Evolutionary conservation across 2,329 filamentous ascomycete species (phyloP).

Genomic region (Fusarium albidum): DNA sequence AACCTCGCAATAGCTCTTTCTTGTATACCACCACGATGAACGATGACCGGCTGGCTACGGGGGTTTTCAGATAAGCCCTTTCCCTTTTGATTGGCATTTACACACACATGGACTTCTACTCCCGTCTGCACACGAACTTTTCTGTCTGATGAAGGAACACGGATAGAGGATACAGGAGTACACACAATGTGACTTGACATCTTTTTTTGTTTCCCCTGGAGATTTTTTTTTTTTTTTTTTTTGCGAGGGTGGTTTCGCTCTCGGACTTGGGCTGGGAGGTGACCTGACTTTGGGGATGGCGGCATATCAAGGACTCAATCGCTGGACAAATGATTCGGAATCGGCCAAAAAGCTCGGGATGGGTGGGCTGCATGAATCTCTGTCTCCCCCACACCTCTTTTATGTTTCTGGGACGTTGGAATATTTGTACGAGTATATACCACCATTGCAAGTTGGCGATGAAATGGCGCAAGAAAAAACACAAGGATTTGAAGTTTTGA

Average conservation of each 20-base stretch:
- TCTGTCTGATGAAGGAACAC: slow-evolving; percentile 33
- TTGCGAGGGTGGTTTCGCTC: too few relatives aligned
- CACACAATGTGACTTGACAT: slow-evolving; percentile 26
- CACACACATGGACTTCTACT: slow-evolving; percentile 22
- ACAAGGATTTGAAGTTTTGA: slow-evolving; percentile 18
- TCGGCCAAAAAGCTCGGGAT: slow-evolving; percentile 9
- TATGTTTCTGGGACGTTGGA: slow-evolving; percentile 9
- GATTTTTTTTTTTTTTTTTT: slow-evolving; percentile 26
- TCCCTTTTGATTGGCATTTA: slow-evolving; percentile 31
- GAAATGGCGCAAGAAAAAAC: slow-evolving; percentile 34
- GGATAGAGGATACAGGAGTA: slow-evolving; percentile 42
- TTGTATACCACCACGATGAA: slow-evolving; percentile 40
- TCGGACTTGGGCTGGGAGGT: slow-evolving; percentile 8
- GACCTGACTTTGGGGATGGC: not conserved
- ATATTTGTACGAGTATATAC: slow-evolving; percentile 36
- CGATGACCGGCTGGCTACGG: slow-evolving; percentile 33
- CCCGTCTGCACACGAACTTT: slow-evolving; percentile 32
- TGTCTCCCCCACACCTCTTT: slow-evolving; percentile 3
- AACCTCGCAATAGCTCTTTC: slow-evolving; percentile 23
- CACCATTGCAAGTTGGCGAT: slow-evolving; percentile 28
- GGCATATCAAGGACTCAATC: slow-evolving; percentile 6
- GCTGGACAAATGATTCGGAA: slow-evolving; percentile 4
- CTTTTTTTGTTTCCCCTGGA: slow-evolving; percentile 26
- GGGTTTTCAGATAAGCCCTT: slow-evolving; percentile 23
- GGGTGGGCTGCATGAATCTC: slow-evolving; percentile 5